A percentile compares a stretch with the other conserved stretches of the same genome.
Conservation (phyloP, 2,329 filamentous ascomycete genomes). For the Raffaelea arxii region DNA sequence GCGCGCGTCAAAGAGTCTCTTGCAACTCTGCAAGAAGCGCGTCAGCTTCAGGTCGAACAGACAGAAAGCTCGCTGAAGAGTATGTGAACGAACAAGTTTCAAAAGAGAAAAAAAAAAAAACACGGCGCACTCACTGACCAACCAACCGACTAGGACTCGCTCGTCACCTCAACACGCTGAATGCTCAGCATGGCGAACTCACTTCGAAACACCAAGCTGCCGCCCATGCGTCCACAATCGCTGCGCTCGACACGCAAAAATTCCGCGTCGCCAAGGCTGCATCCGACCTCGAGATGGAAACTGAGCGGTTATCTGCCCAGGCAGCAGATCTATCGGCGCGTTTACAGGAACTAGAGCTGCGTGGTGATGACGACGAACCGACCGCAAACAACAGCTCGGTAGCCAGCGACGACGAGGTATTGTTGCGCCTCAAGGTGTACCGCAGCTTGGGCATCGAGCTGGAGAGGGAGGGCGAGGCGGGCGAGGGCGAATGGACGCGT, state of each 20-base stretch:
- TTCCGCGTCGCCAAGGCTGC: slow-evolving; percentile 91
- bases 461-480: slow-evolving; percentile 54
- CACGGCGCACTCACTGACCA: slow-evolving; percentile 14
- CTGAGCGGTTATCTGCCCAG: slow-evolving; percentile 78
- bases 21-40: slow-evolving; percentile 72
- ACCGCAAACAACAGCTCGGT: neutral
- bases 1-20: slow-evolving; percentile 78
- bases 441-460: slow-evolving; percentile 84
- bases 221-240: slow-evolving; percentile 73
- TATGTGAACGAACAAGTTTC: slow-evolving; percentile 16
- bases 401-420: slow-evolving; percentile 51
- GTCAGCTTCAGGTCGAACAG: slow-evolving; percentile 65
- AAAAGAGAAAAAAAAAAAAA: neutral
- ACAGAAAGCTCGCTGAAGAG: slow-evolving; percentile 57
- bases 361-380: slow-evolving; percentile 65
- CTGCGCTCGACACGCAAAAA: slow-evolving; percentile 83
- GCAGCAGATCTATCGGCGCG: slow-evolving; percentile 64
- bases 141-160: slow-evolving; percentile 42
- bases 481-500: slow-evolving; percentile 68
- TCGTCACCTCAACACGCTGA: slow-evolving; percentile 65
- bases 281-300: slow-evolving; percentile 83
- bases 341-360: slow-evolving; percentile 73
- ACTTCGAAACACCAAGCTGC: slow-evolving; percentile 64
- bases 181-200: slow-evolving; percentile 68
- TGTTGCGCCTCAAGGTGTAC: slow-evolving; percentile 81